Base-by-base conservation (phyloP, 83 land plant genomes). In the Thuja plicata region DNA sequence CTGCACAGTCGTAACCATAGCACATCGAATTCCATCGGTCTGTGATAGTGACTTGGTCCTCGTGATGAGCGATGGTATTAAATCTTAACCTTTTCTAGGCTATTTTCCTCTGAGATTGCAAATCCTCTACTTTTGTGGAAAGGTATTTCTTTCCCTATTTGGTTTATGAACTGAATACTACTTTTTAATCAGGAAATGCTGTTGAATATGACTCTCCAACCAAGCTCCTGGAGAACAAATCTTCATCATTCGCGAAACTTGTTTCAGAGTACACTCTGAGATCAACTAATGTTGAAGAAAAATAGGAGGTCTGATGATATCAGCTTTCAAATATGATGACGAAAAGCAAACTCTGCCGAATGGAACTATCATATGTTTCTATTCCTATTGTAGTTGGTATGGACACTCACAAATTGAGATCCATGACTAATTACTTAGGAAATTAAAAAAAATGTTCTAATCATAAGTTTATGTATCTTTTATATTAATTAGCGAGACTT, bases 141-240 rank as follows among this genome's bases (percentile, higher is more conserved):
- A 30, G 10, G 11, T 8, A 8, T 89, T 57, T 21, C 43, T 40
- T 0, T 30, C 55, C 10, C 13, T 13, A 17, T 70, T 85, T n/a
- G 6, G 17, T 16, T 54, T 54, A 15, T 54, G 57, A 54, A 16
- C 19, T 16, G 57, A 54, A 54, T 54, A 16, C 80, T 71, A 45
- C 19, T 45, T 32, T 76, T 38, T 9, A 77, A 85, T 55, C 89
- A 89, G 89, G 89, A n/a, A 43, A 60, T 34, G 62, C 86, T 60
- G 52, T 52, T 86, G 89, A 89, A 15, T 89, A 87, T 85, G 89
- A 89, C 37, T 84, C 89, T 60, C 89, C 89, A 50, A 60, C 32
- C 16, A 84, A 86, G 66, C 89, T 89, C 19, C 37, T 89, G n/a
- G 88, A 54, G 57, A 54, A 54, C 57, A 54, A 54, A 54, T 54